Conservation (phyloP, 2,329 filamentous ascomycete genomes). For the Rutstroemia sp. region DNA sequence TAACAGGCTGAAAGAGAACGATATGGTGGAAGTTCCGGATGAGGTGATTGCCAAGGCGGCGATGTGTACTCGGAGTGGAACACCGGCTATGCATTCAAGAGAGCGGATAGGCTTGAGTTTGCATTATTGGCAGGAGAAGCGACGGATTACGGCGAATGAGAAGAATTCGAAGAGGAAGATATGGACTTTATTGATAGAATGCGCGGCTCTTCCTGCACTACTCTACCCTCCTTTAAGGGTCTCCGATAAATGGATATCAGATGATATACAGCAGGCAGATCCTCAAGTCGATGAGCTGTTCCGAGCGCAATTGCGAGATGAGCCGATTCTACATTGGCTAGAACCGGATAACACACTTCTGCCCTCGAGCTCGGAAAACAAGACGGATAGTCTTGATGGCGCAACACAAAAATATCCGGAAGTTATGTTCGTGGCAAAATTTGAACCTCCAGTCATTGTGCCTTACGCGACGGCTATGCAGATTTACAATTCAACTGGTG, state of each 20-base stretch:
- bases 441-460: constrained; percentile 67
- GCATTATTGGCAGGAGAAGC: constrained; percentile 69
- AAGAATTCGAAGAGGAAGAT: constrained; percentile 34
- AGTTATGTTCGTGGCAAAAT: constrained; percentile 65
- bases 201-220: constrained; percentile 40
- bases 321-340: constrained; percentile 57
- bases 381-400: constrained; percentile 46
- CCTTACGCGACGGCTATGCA: constrained; percentile 57
- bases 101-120: constrained; percentile 61
- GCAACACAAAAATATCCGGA: constrained; percentile 57
- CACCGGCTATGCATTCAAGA: constrained; percentile 62
- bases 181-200: constrained; percentile 64
- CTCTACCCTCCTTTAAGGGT: constrained; percentile 57
- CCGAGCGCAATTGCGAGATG: constrained; percentile 25
- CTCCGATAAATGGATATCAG: constrained; percentile 67
- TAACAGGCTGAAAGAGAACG: constrained; percentile 43
- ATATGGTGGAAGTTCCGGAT: constrained; percentile 38
- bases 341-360: constrained; percentile 62
- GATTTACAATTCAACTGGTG: constrained; percentile 51
- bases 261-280: constrained; percentile 52
- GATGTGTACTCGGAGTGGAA: constrained; percentile 63
- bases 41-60: constrained; percentile 27
- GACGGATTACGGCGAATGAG: constrained; percentile 36
- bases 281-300: constrained; percentile 38
- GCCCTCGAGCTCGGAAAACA: constrained; percentile 34